A percentile compares a stretch with the other conserved stretches of the same genome.
Conservation (phyloP, 2,329 filamentous ascomycete genomes). For the Passalora sequoiae region DNA sequence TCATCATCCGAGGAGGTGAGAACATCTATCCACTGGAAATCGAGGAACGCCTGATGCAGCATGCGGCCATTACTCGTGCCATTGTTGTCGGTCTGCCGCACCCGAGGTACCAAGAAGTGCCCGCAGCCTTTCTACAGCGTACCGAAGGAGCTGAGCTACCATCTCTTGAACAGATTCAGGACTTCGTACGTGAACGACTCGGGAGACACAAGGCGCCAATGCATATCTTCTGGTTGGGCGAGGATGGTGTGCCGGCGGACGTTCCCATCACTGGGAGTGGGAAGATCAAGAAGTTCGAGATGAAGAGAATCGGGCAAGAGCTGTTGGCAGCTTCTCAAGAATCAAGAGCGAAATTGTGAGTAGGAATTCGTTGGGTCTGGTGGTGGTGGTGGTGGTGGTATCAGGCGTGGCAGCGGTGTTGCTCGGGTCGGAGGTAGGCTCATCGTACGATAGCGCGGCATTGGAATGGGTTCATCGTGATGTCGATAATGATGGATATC, state of each 20-base stretch:
- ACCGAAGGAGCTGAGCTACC: conserved; percentile 10
- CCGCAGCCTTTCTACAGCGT: conserved; percentile 34
- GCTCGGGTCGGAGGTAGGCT: too few species aligned
- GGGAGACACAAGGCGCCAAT: conserved; percentile 50
- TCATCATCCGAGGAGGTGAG: conserved; percentile 54
- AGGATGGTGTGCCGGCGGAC: conserved; percentile 33
- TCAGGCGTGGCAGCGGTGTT: too few species aligned
- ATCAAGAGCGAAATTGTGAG: conserved; percentile 10
- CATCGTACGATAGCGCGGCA: too few species aligned
- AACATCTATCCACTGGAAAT: conserved; percentile 50
- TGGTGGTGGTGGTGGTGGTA: background rate
- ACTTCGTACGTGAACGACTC: conserved; percentile 13
- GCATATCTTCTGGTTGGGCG: conserved; percentile 71
- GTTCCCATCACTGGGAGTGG: conserved; percentile 43
- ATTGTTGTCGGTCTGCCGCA: conserved; percentile 31
- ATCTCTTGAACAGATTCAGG: conserved; percentile 9
- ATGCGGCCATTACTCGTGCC: conserved; percentile 25
- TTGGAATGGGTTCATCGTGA: too few species aligned
- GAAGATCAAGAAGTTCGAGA: conserved; percentile 43
- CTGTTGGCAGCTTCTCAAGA: conserved; percentile 15
- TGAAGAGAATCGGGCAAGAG: conserved; percentile 20
- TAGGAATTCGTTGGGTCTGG: background rate
- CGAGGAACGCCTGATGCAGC: conserved; percentile 28
- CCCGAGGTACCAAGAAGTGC: conserved; percentile 30
- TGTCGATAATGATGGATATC: too few species aligned